These are phyloP conservation scores for Meyerozyma elateridarum DNA, from an alignment of 1,139 yeast species.

Conservation along the genomic window DNA sequence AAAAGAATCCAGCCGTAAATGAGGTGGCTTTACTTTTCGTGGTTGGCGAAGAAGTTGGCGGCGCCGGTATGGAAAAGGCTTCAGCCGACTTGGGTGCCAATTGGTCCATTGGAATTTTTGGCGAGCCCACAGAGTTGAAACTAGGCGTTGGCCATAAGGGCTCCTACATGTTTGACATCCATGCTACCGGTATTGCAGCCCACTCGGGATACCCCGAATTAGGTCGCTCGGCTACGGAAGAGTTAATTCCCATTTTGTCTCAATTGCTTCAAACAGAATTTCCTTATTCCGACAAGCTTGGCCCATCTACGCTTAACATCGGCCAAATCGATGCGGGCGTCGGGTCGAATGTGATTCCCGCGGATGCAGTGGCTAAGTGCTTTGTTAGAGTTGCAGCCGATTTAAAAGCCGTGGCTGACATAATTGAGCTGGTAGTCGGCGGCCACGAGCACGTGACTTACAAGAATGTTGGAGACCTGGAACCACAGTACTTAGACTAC, in stretches of 20 bases:
- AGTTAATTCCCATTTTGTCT: conserved; percentile 46
- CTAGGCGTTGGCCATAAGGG: conserved; percentile 73
- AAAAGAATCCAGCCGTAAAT: conserved; percentile 40
- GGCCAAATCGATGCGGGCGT: conserved; percentile 58
- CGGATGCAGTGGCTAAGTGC: conserved; percentile 46
- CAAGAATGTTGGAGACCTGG: conserved; percentile 15
- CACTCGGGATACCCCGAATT: conserved; percentile 72
- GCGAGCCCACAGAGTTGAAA: conserved; percentile 71
- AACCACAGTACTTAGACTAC: conserved; percentile 50
- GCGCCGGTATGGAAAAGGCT: conserved; percentile 55
- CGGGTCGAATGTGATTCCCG: conserved; percentile 63
- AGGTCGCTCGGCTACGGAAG: conserved; percentile 60
- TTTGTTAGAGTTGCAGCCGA: conserved; percentile 54
- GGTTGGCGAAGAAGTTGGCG: conserved; percentile 65
- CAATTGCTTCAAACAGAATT: conserved; percentile 29
- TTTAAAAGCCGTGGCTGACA: conserved; percentile 29
- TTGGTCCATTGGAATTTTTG: conserved; percentile 65
- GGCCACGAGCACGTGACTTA: conserved; percentile 24
- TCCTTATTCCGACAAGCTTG: conserved; percentile 52
- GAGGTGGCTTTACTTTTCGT: conserved; percentile 60
- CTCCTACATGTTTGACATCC: conserved; percentile 34
- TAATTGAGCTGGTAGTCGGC: conserved; percentile 32
- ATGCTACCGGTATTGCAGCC: conserved; percentile 52
- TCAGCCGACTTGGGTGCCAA: conserved; percentile 31
- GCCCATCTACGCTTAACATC: conserved; percentile 58